Evolutionary conservation across 208 protist species (phyloP).

Genomic region (Porcisia deanei): DNA sequence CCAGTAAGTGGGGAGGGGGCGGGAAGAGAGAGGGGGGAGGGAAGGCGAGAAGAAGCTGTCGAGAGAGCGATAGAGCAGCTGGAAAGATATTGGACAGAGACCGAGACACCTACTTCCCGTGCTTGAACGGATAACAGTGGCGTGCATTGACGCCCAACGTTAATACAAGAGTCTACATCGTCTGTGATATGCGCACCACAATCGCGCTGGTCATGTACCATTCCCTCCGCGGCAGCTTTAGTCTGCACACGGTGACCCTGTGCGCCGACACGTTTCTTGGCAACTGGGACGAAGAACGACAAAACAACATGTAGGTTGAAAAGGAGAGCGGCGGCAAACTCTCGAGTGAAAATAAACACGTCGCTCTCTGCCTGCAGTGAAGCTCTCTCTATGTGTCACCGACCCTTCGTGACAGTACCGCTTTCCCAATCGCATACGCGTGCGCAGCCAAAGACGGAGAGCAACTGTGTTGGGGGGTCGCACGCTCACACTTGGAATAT

Average conservation of each 20-base stretch:
- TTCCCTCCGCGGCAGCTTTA: background rate
- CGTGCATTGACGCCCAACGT: background rate
- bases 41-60: background rate
- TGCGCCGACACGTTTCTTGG: background rate
- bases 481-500: constrained; percentile 10
- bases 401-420: background rate
- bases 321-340: background rate
- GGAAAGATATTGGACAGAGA: background rate
- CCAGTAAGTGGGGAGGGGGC: background rate
- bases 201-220: too few species aligned
- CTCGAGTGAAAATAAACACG: background rate
- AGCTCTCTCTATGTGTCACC: background rate
- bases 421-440: background rate
- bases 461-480: background rate
- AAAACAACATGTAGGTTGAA: background rate
- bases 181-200: background rate
- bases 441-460: background rate
- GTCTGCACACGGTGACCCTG: background rate
- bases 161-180: background rate
- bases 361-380: background rate
- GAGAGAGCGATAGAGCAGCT: background rate
- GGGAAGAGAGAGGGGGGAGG: background rate
- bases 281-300: background rate
- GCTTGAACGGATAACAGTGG: too few species aligned
- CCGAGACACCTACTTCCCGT: background rate